Conservation (phyloP, 2,329 filamentous ascomycete genomes). For the Colletotrichum tamarilloi region DNA sequence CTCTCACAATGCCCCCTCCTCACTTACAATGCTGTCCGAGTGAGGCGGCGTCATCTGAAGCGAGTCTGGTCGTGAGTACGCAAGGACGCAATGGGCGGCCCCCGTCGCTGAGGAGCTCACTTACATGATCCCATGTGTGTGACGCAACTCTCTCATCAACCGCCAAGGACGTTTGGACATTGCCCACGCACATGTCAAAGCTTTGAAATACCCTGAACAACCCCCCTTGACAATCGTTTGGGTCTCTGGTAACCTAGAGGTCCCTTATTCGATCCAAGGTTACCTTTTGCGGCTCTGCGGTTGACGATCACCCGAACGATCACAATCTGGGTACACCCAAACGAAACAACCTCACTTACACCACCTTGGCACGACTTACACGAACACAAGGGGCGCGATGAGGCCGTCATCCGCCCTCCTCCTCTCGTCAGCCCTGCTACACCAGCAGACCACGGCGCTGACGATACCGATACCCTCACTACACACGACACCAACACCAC, state of each 20-base stretch:
- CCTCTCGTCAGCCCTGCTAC: slow-evolving; percentile 14
- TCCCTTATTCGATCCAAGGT: too few species aligned
- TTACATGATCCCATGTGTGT: neutral
- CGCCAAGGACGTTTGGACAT: neutral
- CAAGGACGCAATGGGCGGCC: slow-evolving; percentile 1
- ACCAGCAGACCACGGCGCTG: slow-evolving; percentile 17
- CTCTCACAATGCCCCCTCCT: neutral
- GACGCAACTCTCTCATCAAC: neutral
- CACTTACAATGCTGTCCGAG: too few species aligned
- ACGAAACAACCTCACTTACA: neutral
- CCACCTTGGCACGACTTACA: neutral
- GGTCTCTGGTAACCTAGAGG: neutral
- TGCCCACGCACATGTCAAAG: slow-evolving; percentile 4
- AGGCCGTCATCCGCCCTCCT: slow-evolving; percentile 12
- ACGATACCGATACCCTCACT: slow-evolving; percentile 9
- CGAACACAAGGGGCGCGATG: neutral
- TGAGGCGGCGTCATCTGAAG: neutral
- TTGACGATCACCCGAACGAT: neutral
- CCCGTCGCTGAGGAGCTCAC: neutral
- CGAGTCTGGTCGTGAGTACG: neutral
- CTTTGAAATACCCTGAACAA: slow-evolving; percentile 27
- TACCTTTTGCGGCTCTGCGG: slow-evolving; percentile 3
- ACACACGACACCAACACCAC: neutral
- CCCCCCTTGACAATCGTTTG: neutral
- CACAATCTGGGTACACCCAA: neutral